Evolutionary conservation across 1,284 basidiomycete genomes (phyloP).

Genomic region (Cryptococcus sp.): DNA sequence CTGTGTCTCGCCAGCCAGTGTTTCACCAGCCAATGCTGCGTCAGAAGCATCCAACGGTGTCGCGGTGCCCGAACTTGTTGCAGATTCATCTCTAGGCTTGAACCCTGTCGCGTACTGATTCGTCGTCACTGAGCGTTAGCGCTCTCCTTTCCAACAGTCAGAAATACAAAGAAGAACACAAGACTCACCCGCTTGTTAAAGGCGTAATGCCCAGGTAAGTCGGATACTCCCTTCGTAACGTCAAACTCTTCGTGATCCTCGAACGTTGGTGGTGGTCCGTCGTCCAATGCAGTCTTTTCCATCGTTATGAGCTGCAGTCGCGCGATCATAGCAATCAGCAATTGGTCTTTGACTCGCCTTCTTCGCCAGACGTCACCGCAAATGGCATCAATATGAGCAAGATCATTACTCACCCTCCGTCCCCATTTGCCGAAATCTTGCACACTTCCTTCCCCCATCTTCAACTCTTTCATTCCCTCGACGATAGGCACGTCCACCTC

Average conservation of each 20-base stretch:
- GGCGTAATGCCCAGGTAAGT: slow-evolving; percentile 45
- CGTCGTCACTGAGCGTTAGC: background rate
- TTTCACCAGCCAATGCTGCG: too few relatives aligned
- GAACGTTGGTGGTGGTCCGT: slow-evolving; percentile 43
- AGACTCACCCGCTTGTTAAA: slow-evolving; percentile 38
- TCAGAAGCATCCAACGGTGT: too few relatives aligned
- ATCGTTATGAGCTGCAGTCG: slow-evolving; percentile 77
- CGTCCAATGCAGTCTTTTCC: slow-evolving; percentile 63
- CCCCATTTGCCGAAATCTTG: slow-evolving; percentile 98
- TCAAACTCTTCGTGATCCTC: slow-evolving; percentile 36
- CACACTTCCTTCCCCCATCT: slow-evolving; percentile 80
- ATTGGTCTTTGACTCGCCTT: background rate
- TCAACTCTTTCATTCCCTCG: slow-evolving; percentile 70
- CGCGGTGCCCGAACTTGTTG: too few relatives aligned
- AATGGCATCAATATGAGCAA: background rate
- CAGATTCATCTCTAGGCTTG: background rate
- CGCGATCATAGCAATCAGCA: too few relatives aligned
- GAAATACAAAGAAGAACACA: background rate
- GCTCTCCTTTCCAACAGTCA: background rate
- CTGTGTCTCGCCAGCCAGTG: too few relatives aligned
- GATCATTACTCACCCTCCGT: slow-evolving; percentile 65
- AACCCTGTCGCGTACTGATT: slow-evolving; percentile 13
- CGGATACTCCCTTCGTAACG: slow-evolving; percentile 18
- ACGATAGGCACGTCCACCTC: slow-evolving; percentile 74
- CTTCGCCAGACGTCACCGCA: background rate